These are phyloP conservation scores for Aureobasidium subglaciale DNA, from an alignment of 2,329 filamentous ascomycete species.

Conservation along the genomic window DNA sequence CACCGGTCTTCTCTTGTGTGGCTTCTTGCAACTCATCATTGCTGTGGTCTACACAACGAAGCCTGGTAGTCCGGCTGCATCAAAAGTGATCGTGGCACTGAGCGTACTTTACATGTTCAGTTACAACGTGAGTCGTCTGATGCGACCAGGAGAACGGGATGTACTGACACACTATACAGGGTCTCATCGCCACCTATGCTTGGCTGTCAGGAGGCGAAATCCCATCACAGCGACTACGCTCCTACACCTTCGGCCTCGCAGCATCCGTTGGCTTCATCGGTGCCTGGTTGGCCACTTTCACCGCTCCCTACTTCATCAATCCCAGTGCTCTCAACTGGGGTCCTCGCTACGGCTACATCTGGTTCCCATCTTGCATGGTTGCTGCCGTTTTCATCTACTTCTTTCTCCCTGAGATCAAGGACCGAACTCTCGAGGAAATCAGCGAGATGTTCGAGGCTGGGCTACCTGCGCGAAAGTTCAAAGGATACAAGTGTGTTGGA, in stretches of 20 bases:
- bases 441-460: slow-evolving; percentile 46
- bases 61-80: slow-evolving; percentile 30
- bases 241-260: slow-evolving; percentile 50
- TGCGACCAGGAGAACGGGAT: too few species aligned
- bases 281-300: slow-evolving; percentile 53
- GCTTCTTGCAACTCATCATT: slow-evolving; percentile 47
- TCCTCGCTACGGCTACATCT: slow-evolving; percentile 52
- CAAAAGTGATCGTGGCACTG: slow-evolving; percentile 46
- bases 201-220: slow-evolving; percentile 53
- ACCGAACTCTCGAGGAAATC: slow-evolving; percentile 47
- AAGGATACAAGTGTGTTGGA: slow-evolving; percentile 31
- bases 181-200: slow-evolving; percentile 48
- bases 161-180: neutral
- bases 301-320: slow-evolving; percentile 55
- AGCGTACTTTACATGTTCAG: slow-evolving; percentile 48
- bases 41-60: slow-evolving; percentile 46
- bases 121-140: slow-evolving; percentile 38
- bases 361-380: slow-evolving; percentile 36
- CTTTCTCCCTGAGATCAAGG: slow-evolving; percentile 49
- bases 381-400: slow-evolving; percentile 35
- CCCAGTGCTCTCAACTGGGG: slow-evolving; percentile 49
- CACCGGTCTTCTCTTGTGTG: slow-evolving; percentile 45
- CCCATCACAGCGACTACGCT: slow-evolving; percentile 49
- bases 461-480: slow-evolving; percentile 38
- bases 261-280: slow-evolving; percentile 49